Percentiles rank a stretch among this genome's conserved stretches.
These are phyloP conservation scores for Lojkania enalia DNA, from an alignment of 2,329 filamentous ascomycete genomes.

Conservation along the genomic window DNA sequence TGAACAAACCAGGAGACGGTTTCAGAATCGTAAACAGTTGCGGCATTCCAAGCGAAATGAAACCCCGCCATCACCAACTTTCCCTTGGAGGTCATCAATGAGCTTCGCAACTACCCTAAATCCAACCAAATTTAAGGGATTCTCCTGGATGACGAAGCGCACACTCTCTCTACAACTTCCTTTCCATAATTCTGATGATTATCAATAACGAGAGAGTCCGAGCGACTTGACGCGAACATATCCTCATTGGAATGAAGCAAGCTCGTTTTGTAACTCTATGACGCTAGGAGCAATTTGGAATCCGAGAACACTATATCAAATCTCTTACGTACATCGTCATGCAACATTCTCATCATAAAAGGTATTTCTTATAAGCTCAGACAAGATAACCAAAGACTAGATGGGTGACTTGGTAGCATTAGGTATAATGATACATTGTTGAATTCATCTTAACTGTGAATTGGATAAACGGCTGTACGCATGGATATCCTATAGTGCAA, in stretches of 20 bases:
- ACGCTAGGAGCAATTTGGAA: not conserved
- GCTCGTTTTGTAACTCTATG: not conserved
- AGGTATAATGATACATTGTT: not conserved
- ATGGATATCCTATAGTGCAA: too few relatives aligned
- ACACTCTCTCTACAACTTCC: not conserved
- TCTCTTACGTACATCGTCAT: too few relatives aligned
- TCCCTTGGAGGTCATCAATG: too few relatives aligned
- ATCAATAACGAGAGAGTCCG: too few relatives aligned
- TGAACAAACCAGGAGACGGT: conserved; percentile 3
- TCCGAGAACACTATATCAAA: too few relatives aligned
- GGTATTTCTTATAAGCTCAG: not conserved
- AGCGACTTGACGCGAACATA: not conserved
- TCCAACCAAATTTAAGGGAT: not conserved
- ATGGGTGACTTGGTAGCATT: not conserved
- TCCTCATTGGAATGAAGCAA: not conserved
- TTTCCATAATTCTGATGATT: not conserved
- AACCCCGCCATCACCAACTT: too few relatives aligned
- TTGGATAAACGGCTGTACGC: conserved; percentile 9
- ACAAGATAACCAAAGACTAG: not conserved
- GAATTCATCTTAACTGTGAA: not conserved
- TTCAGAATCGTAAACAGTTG: not conserved
- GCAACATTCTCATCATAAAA: too few relatives aligned
- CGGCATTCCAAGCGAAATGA: too few relatives aligned
- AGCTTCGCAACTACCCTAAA: too few relatives aligned
- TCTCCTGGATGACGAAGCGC: not conserved